phyloP scores from a whole-genome alignment of 768 basidiomycete species.

The Termitomyces sp. region DNA sequence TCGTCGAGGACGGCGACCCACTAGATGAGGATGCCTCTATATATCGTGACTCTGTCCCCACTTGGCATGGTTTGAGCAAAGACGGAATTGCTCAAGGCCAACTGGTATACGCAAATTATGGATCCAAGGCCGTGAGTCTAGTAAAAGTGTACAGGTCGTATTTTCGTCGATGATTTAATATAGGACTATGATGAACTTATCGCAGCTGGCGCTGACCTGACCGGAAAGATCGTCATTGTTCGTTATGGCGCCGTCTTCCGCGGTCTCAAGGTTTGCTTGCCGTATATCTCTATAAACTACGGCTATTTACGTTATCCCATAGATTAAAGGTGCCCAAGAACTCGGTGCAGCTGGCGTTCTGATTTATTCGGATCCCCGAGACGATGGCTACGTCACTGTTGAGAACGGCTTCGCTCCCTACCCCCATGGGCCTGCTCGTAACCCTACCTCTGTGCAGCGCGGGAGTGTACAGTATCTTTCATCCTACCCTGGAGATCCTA shows the following conservation, averaged over 20 bases:
- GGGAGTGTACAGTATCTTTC: constrained; percentile 76
- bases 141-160: neutral
- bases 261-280: constrained; percentile 65
- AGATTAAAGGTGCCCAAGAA: constrained; percentile 83
- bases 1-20: constrained; percentile 66
- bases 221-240: constrained; percentile 70
- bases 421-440: constrained; percentile 85
- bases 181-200: constrained; percentile 51
- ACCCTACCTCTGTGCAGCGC: constrained; percentile 78
- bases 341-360: constrained; percentile 72
- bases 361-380: constrained; percentile 82
- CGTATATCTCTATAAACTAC: constrained; percentile 11
- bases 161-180: neutral
- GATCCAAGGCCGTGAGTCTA: constrained; percentile 47
- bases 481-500: constrained; percentile 69
- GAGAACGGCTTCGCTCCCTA: constrained; percentile 75
- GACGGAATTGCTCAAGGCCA: constrained; percentile 71
- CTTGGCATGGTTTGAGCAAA: constrained; percentile 85
- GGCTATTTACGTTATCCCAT: constrained; percentile 7
- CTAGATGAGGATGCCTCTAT: constrained; percentile 68
- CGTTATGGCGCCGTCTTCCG: constrained; percentile 78
- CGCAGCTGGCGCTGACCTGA: constrained; percentile 61
- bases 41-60: constrained; percentile 60
- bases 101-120: constrained; percentile 77
- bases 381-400: constrained; percentile 75